Conservation (phyloP, 257 asterid species). For the Salvia miltiorrhiza region DNA sequence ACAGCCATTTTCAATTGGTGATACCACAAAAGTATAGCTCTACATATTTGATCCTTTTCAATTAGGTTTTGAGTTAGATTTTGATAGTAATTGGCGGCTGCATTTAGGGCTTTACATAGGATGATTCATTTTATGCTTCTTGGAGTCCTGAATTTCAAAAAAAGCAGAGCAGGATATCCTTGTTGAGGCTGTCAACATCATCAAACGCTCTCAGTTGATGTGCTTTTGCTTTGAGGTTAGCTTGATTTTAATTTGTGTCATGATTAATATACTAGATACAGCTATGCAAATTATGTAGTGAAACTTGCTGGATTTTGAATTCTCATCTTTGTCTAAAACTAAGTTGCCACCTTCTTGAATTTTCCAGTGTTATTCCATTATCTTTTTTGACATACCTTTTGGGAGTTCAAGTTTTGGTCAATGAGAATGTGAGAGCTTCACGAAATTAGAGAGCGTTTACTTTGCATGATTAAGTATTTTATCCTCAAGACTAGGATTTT, state of each 20-base stretch:
- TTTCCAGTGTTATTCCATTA: neutral
- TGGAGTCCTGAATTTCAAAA: slow-evolving; percentile 8
- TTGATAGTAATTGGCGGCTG: neutral
- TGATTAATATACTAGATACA: slow-evolving; percentile 4
- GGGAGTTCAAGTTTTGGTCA: neutral
- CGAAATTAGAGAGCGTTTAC: too few relatives aligned
- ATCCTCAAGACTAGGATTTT: too few relatives aligned
- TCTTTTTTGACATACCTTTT: neutral
- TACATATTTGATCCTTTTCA: neutral
- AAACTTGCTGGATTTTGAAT: slow-evolving; percentile 1
- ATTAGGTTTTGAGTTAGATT: neutral
- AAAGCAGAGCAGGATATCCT: slow-evolving; percentile 74
- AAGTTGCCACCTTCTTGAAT: neutral
- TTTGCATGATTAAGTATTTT: too few relatives aligned
- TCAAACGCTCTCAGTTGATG: slow-evolving; percentile 36
- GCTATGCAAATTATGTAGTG: neutral
- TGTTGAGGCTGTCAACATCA: slow-evolving; percentile 60
- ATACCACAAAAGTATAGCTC: slow-evolving; percentile 68
- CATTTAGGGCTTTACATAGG: neutral
- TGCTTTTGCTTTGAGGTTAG: slow-evolving; percentile 1
- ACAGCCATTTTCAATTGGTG: slow-evolving; percentile 92
- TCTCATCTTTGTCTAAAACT: neutral
- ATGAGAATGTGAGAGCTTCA: neutral
- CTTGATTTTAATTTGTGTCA: neutral
- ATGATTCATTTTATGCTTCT: too few relatives aligned